Base-by-base conservation (phyloP, 2,329 filamentous ascomycete species). In the Fusarium torulosum region DNA sequence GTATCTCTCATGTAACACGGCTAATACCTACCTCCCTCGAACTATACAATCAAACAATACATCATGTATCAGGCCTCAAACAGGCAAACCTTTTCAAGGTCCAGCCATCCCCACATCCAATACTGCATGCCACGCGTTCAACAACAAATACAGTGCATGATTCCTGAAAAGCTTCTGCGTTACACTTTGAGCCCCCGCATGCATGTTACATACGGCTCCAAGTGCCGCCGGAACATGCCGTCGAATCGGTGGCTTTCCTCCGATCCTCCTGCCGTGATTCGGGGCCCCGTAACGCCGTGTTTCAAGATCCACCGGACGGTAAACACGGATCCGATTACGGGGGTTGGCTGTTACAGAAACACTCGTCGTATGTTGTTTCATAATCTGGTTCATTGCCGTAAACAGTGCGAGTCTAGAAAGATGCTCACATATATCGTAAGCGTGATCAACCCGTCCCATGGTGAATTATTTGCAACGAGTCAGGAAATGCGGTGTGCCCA, bases 111-210 rank as follows among this genome's bases (percentile, higher is more conserved):
- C 51, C 60, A 69, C 56, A 66, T 51, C 60, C 40, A 63, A 58
- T 56, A 46, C 60, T 14, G 59, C 54, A 44, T 68, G 59, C 64
- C 65, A 68, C 65, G 65, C 65, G 65, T 67, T 66, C 65, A 61
- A 42, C 44, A 55, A 50, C n/a, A 35, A 17, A 57, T 60, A 67
- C 64, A 61, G 64, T 65, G 64, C 60, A 69, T 66, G 52, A 57
- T 62, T 37, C 42, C 45, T 43, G 42, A 38, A 49, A 46, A 31
- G 37, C 27, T 20, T 40, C 44, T 47, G 49, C 35, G 54, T 47
- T 56, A 40, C 46, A 21, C 33, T 38, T 19, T 21, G 25, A 41
- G 25, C 38, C 19, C 21, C 21, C 17, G n/a, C 13, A 35, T 53
- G 25, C 14, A 61, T 47, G 27, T 38, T 55, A 40, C 43, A 35